These are phyloP conservation scores for Fraxinus floribunda DNA, from an alignment of 305 asterid genomes.

Conservation along the genomic window DNA sequence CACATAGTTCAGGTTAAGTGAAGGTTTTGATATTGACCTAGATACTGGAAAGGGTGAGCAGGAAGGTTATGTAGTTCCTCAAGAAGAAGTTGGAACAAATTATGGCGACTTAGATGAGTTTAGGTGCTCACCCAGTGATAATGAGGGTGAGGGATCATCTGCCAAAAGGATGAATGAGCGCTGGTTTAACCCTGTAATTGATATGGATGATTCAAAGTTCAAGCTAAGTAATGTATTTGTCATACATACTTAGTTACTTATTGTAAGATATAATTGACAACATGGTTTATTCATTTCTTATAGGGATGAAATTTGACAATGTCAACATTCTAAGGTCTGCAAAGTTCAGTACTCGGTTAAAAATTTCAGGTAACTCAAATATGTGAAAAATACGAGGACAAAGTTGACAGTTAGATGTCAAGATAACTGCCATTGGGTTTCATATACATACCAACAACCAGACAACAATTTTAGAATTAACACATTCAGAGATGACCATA, in stretches of 20 bases:
- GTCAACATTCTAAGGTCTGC: background rate
- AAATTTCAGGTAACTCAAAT: too few species aligned
- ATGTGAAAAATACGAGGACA: background rate
- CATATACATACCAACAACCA: background rate
- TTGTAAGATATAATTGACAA: background rate
- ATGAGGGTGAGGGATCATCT: background rate
- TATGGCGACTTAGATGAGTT: background rate
- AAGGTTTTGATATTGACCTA: too few species aligned
- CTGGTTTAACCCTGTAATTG: background rate
- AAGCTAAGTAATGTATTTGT: background rate
- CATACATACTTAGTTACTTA: background rate
- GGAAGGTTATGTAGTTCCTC: too few species aligned
- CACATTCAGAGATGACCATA: too few species aligned
- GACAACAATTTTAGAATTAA: too few species aligned
- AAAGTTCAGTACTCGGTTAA: background rate
- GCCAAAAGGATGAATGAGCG: background rate
- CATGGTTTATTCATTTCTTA: background rate
- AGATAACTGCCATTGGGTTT: background rate
- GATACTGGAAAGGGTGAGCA: too few species aligned
- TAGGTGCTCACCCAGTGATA: background rate
- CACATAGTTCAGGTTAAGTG: too few species aligned
- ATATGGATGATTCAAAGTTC: background rate
- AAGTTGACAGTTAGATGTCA: background rate
- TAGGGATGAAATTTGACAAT: background rate
- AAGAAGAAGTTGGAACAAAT: background rate